Evolutionary conservation across 768 basidiomycete species (phyloP).

Genomic region (Punctularia strigosozonata): DNA sequence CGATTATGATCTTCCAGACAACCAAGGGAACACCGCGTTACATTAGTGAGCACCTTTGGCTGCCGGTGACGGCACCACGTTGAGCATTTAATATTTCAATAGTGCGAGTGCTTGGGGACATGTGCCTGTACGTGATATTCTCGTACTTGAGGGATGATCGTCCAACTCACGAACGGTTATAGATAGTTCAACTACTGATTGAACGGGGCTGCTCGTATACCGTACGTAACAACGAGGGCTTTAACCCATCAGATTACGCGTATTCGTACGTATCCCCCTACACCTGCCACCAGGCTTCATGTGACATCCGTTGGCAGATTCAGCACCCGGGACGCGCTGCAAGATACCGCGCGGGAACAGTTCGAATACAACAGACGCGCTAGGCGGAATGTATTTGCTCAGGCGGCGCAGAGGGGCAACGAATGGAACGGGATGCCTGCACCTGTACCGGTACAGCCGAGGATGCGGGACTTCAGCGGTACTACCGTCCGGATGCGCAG

Average conservation of each 20-base stretch:
- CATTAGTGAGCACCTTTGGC: slow-evolving; percentile 61
- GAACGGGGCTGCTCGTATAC: slow-evolving; percentile 80
- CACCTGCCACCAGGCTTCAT: neutral
- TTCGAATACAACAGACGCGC: slow-evolving; percentile 73
- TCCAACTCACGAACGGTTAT: slow-evolving; percentile 10
- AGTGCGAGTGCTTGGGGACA: slow-evolving; percentile 88
- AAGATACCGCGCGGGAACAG: slow-evolving; percentile 69
- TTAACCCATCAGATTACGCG: slow-evolving; percentile 87
- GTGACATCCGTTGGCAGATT: slow-evolving; percentile 40
- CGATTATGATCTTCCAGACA: slow-evolving; percentile 82
- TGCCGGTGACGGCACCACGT: neutral
- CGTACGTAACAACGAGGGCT: slow-evolving; percentile 82
- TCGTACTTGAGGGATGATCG: slow-evolving; percentile 9
- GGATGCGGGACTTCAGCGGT: slow-evolving; percentile 27
- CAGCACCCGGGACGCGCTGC: slow-evolving; percentile 64
- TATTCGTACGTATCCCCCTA: slow-evolving; percentile 50
- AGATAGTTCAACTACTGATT: slow-evolving; percentile 80
- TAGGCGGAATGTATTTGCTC: slow-evolving; percentile 58
- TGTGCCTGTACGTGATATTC: slow-evolving; percentile 43
- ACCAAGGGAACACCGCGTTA: slow-evolving; percentile 84
- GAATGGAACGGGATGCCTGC: slow-evolving; percentile 41
- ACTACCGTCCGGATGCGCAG: slow-evolving; percentile 54
- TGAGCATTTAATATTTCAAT: slow-evolving; percentile 6
- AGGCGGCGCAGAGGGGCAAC: slow-evolving; percentile 55
- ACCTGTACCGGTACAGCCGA: slow-evolving; percentile 34